These are phyloP conservation scores for Eimeria necatrix DNA, from an alignment of 169 alveolate species.

Conservation along the genomic window DNA sequence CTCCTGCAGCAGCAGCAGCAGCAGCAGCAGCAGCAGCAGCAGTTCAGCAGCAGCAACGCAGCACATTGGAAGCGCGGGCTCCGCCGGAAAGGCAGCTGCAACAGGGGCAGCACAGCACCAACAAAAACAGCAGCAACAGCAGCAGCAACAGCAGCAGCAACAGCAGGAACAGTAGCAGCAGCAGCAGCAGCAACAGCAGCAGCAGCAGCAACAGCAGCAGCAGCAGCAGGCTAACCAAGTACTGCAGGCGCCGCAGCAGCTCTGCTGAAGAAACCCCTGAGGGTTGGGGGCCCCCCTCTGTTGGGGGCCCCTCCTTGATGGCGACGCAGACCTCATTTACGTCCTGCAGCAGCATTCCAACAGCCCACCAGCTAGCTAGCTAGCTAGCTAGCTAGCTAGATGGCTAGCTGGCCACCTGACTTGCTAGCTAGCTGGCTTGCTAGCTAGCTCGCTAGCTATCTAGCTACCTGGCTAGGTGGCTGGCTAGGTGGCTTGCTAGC, in stretches of 20 bases:
- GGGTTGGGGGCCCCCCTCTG: background rate
- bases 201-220: background rate
- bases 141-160: too few species aligned
- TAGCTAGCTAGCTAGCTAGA: background rate
- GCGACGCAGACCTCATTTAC: background rate
- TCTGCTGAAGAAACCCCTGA: background rate
- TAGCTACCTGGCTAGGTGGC: too few species aligned
- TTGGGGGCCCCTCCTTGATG: background rate
- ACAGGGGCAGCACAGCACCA: too few species aligned
- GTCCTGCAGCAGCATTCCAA: background rate
- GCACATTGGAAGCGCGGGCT: too few species aligned
- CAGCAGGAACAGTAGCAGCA: too few species aligned
- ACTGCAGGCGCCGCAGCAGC: background rate
- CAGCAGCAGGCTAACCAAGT: background rate
- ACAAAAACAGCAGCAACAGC: too few species aligned
- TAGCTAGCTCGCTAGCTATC: too few species aligned
- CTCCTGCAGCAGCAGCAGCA: constrained; percentile 7
- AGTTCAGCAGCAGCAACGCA: background rate
- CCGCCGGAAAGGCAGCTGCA: too few species aligned
- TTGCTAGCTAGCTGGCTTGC: too few species aligned
- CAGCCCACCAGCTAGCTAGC: background rate
- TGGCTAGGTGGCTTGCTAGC: background rate
- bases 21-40: background rate
- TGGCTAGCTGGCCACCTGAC: too few species aligned
- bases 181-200: too few species aligned